These are phyloP conservation scores for Populus nigra DNA, from an alignment of 345 rosid genomes.

Conservation along the genomic window DNA sequence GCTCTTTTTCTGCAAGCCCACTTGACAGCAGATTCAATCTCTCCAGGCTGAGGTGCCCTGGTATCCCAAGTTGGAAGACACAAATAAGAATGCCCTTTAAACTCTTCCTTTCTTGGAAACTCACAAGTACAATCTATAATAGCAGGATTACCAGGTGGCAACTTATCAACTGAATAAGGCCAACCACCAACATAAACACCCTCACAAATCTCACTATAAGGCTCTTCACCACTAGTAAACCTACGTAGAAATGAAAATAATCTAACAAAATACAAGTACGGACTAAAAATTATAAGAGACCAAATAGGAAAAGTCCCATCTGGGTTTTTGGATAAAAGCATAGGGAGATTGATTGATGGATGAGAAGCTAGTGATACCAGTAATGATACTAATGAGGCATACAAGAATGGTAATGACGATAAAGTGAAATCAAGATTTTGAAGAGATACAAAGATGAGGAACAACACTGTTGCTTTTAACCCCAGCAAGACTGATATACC, in stretches of 20 bases:
- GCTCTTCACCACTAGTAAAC: slow-evolving; percentile 47
- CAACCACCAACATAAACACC: slow-evolving; percentile 71
- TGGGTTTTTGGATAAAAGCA: slow-evolving; percentile 53
- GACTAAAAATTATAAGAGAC: slow-evolving; percentile 54
- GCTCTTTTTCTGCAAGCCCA: slow-evolving; percentile 70
- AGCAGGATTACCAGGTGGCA: slow-evolving; percentile 73
- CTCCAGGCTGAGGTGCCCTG: slow-evolving; percentile 58
- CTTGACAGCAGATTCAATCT: slow-evolving; percentile 70
- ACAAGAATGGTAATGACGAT: slow-evolving; percentile 46
- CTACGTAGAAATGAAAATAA: slow-evolving; percentile 44
- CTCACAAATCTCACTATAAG: slow-evolving; percentile 49
- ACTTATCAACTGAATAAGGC: slow-evolving; percentile 43
- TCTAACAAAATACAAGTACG: slow-evolving; percentile 51
- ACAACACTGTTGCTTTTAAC: slow-evolving; percentile 31
- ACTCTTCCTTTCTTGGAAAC: slow-evolving; percentile 46
- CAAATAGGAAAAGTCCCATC: slow-evolving; percentile 65
- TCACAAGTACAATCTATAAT: slow-evolving; percentile 74
- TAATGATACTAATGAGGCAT: slow-evolving; percentile 43
- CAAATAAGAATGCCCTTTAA: slow-evolving; percentile 45
- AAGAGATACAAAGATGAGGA: slow-evolving; percentile 35
- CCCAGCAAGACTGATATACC: slow-evolving; percentile 48
- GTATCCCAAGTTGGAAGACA: slow-evolving; percentile 83
- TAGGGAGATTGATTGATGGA: slow-evolving; percentile 24
- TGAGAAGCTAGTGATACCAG: slow-evolving; percentile 34
- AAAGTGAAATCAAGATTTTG: slow-evolving; percentile 30